These are phyloP conservation scores for Circinella umbellata DNA, from an alignment of 371 early-diverging fungal genomes.

Conservation along the genomic window DNA sequence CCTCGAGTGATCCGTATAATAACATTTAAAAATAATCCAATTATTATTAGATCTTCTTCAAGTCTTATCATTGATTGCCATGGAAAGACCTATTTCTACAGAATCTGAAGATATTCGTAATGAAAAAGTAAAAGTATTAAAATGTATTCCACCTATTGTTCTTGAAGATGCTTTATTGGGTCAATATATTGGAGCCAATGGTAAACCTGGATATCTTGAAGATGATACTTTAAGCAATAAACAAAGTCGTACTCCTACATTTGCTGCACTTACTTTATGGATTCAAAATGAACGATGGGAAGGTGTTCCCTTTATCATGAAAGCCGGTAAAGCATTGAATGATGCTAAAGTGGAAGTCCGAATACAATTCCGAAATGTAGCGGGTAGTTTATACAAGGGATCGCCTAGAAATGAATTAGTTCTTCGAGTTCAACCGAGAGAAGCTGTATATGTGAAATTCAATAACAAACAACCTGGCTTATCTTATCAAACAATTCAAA, in stretches of 20 bases:
- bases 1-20: no score
- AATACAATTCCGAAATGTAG: conserved; percentile 89
- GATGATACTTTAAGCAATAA: conserved; percentile 77
- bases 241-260: conserved; percentile 82
- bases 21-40: not conserved
- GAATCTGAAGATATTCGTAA: conserved; percentile 90
- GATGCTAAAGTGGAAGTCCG: conserved; percentile 88
- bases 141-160: conserved; percentile 79
- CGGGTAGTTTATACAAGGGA: conserved; percentile 74
- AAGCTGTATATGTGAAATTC: conserved; percentile 95
- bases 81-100: conserved; percentile 89
- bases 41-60: conserved; percentile 74
- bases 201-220: conserved; percentile 88
- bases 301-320: conserved; percentile 90
- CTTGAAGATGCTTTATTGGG: conserved; percentile 84
- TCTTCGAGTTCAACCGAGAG: conserved; percentile 91
- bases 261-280: conserved; percentile 80
- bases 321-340: conserved; percentile 91
- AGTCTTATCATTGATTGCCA: conserved; percentile 87
- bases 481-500: conserved; percentile 70
- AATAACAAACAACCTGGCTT: conserved; percentile 92
- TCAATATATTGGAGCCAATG: conserved; percentile 81
- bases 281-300: conserved; percentile 92
- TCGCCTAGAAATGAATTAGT: conserved; percentile 93
- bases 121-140: conserved; percentile 91